Percentiles rank a stretch among this genome's conserved stretches.
Conservation (phyloP, 192 early-diverging fungal genomes). For the Entomortierella lignicola region DNA sequence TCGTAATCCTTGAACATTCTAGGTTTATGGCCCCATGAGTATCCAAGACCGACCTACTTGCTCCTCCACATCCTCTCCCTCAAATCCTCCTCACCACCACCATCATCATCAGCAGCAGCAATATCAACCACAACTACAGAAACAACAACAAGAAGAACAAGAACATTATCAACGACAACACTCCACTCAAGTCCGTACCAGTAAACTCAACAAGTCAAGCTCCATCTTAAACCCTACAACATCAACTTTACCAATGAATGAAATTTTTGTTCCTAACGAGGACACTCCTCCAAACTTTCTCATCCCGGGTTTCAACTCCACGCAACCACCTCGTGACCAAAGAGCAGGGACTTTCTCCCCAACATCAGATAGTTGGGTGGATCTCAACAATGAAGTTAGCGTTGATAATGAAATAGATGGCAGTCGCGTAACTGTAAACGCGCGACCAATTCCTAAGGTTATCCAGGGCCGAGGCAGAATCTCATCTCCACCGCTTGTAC, state of each 20-base stretch:
- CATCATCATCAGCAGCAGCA: not conserved
- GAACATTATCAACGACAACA: too few relatives aligned
- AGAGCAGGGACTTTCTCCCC: not conserved
- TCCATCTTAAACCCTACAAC: not conserved
- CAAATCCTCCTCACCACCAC: not conserved
- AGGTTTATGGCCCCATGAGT: conserved; percentile 14
- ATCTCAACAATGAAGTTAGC: not conserved
- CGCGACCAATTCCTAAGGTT: not conserved
- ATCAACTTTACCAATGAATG: not conserved
- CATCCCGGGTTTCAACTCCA: not conserved
- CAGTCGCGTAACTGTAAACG: not conserved
- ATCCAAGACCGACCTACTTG: conserved; percentile 1
- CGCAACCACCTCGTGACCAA: conserved; percentile 1
- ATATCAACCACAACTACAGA: not conserved
- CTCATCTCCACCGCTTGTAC: not conserved
- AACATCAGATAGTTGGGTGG: not conserved
- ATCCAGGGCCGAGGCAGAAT: conserved; percentile 2
- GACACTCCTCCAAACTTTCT: not conserved
- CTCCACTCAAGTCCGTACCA: not conserved
- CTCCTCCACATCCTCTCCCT: not conserved
- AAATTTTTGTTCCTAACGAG: not conserved
- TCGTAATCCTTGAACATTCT: conserved; percentile 14
- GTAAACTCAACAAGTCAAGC: not conserved
- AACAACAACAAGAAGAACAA: too few relatives aligned
- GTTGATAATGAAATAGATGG: not conserved